Evolutionary conservation across 352 stramenopile genomes (phyloP).

Genomic region (Lagenidium giganteum): DNA sequence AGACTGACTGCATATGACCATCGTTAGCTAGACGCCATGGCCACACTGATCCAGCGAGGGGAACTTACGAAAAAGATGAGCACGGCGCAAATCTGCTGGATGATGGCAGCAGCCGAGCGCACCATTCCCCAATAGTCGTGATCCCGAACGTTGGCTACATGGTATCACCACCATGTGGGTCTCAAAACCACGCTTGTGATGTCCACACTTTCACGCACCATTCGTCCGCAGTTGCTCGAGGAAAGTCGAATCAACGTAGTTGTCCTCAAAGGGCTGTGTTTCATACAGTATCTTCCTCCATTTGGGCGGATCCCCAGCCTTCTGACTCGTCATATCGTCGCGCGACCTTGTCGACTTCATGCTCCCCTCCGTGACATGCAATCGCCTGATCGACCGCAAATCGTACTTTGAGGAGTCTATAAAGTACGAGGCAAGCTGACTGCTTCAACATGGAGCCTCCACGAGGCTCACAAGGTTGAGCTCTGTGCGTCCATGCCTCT

Average conservation of each 20-base stretch:
- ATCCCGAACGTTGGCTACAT: conserved; percentile 69
- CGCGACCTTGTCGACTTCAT: background rate
- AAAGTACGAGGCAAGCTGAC: too few species aligned
- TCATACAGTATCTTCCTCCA: conserved; percentile 90
- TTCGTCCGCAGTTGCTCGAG: conserved; percentile 90
- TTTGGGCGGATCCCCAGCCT: conserved; percentile 1
- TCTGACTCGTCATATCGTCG: background rate
- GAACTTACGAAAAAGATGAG: conserved; percentile 84
- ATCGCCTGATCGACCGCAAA: too few species aligned
- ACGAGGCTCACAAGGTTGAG: too few species aligned
- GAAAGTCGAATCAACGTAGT: conserved; percentile 88
- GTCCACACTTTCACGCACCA: conserved; percentile 27
- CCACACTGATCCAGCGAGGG: background rate
- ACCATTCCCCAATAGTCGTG: conserved; percentile 85
- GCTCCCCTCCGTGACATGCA: too few species aligned
- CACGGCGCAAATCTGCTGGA: conserved; percentile 85
- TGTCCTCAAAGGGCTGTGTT: conserved; percentile 85
- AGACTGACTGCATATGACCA: conserved; percentile 43
- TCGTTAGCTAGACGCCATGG: background rate
- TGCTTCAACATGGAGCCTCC: too few species aligned
- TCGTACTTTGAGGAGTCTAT: too few species aligned
- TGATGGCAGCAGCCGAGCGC: conserved; percentile 78
- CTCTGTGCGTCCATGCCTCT: too few species aligned
- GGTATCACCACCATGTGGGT: background rate
- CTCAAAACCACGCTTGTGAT: background rate